Evolutionary conservation across 495 filamentous ascomycete genomes (phyloP).

Genomic region (Penicillium verhagenii): DNA sequence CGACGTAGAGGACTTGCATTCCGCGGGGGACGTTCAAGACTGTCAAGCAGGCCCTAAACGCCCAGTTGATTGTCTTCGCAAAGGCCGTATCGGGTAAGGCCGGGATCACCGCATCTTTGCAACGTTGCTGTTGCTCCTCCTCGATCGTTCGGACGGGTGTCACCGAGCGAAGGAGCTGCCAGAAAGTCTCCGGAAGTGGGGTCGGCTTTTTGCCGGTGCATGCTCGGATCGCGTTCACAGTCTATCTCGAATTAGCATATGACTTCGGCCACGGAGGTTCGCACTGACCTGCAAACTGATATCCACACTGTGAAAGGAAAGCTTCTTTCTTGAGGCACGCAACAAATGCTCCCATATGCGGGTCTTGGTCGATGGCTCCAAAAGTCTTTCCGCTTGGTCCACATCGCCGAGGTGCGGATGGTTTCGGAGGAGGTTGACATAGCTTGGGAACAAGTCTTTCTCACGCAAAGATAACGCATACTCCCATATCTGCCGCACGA

Average conservation of each 20-base stretch:
- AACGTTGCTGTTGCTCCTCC: not conserved
- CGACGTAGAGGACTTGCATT: not conserved
- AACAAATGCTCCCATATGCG: not conserved
- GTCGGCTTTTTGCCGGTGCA: not conserved
- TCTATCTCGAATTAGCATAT: not conserved
- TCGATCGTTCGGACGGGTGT: not conserved
- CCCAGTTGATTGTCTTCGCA: not conserved
- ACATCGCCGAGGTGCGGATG: not conserved
- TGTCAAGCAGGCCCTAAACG: not conserved
- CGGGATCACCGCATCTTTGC: not conserved
- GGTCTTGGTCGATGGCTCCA: not conserved
- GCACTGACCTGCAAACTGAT: not conserved
- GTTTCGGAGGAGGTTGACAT: not conserved
- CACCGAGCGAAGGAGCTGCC: not conserved
- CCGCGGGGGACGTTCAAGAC: not conserved
- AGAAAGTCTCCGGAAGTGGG: not conserved
- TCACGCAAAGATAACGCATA: not conserved
- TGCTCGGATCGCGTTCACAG: not conserved
- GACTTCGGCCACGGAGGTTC: not conserved
- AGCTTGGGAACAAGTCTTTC: not conserved
- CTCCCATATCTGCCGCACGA: not conserved
- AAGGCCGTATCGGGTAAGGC: not conserved
- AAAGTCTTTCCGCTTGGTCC: not conserved
- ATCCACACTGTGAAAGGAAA: not conserved
- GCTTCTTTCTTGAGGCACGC: not conserved